Evolutionary conservation across 306 rosid species (phyloP), one percentile per base, ranked within the genome.

Genomic region (Glycine latifolia): DNA sequence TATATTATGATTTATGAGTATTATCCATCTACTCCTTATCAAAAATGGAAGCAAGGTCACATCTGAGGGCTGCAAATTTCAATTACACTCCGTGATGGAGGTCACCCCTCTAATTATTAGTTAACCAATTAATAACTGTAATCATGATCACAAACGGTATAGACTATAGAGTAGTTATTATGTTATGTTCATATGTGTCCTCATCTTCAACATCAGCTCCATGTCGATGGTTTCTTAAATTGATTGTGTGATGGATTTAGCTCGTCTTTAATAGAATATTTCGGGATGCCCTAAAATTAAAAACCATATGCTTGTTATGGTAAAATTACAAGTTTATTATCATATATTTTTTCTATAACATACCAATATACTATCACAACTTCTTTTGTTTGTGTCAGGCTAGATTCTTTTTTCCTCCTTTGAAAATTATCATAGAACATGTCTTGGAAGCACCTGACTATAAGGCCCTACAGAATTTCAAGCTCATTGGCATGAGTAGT

Each of bases 21-120:
- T 6, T 60, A 35, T 77, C 81, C 63, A 77, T 77, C 73, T 63
- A 62, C 14, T 77, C 15, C 50, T 9, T 77, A 67, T 56, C 61
- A 6, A 3, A 44, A 76, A 48, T 14, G 2, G 62, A 49, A 49
- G 8, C 0, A 26, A 39, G 8, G 72, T 75, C 85, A 76, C 66
- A 35, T 75, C 81, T 2, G 3, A 81, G 16, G 43, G 33, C 56
- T 37, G 5, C 52, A 8, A 52, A 69, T 20, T 47, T 6, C 56
- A 67, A 35, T 6, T 55, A 2, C 3, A 12, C 47, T 12, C 15
- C 41, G 1, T 8, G 55, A 39, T 58, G 54, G 12, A n/a, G 49
- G 49, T 39, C 39, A 52, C 39, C 15, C 26, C 55, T 46, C 59
- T 31, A 7, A 72, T 72, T 44, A 17, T 44, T 75, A 59, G 70